A percentile compares a stretch with the other conserved stretches of the same genome.
phyloP scores from a whole-genome alignment of 1,139 yeast species.

The Diutina scorzettiae region DNA sequence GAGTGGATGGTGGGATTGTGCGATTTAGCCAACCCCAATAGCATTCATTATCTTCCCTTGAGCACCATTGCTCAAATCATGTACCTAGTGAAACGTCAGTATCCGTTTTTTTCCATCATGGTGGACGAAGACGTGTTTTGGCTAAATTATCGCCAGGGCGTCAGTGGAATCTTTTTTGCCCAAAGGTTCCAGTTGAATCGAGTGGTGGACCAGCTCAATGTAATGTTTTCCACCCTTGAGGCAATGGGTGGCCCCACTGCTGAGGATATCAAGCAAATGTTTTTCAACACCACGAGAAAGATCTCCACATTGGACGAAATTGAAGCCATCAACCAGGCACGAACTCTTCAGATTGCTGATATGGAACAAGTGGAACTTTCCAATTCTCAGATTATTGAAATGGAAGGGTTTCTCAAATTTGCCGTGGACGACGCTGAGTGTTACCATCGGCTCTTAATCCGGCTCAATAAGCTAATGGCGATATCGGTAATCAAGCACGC shows the following conservation, averaged over 20 bases:
- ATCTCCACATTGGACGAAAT: conserved; percentile 25
- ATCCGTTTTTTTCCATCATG: background rate
- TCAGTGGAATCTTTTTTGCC: conserved; percentile 20
- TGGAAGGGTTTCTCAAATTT: conserved; percentile 44
- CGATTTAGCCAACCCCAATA: background rate
- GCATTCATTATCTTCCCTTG: conserved; percentile 13
- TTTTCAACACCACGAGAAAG: conserved; percentile 5
- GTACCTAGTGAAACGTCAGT: conserved; percentile 20
- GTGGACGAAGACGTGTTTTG: conserved; percentile 16
- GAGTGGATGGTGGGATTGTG: background rate
- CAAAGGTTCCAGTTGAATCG: conserved; percentile 33
- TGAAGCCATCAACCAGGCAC: conserved; percentile 13
- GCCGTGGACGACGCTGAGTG: conserved; percentile 35
- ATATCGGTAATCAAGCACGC: conserved; percentile 31
- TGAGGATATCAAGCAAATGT: background rate
- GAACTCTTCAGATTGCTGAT: background rate
- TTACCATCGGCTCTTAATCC: conserved; percentile 20
- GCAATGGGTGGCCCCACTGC: background rate
- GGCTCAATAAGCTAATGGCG: conserved; percentile 30
- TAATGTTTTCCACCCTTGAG: background rate
- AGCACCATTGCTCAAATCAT: conserved; percentile 27
- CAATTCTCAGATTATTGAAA: conserved; percentile 28
- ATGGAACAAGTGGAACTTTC: conserved; percentile 18
- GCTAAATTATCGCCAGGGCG: conserved; percentile 22
- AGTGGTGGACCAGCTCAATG: conserved; percentile 20